Percentiles rank a stretch among this genome's conserved stretches.
Conservation (phyloP, 768 basidiomycete genomes). For the Psilocybe cyanescens region DNA sequence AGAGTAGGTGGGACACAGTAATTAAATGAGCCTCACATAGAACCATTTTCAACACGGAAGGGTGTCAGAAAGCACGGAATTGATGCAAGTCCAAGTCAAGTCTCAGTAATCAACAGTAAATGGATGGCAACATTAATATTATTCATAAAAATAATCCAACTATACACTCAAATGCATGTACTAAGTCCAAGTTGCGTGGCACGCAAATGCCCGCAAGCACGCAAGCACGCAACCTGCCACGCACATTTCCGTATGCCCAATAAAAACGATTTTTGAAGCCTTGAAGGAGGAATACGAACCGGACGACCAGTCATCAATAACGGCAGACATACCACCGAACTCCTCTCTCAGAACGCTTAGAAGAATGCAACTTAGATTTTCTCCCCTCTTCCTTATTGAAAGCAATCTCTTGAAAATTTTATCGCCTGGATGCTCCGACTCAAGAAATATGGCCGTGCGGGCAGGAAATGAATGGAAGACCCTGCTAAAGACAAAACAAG, state of each 20-base stretch:
- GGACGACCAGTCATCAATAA: slow-evolving; percentile 16
- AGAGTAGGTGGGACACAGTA: too few relatives aligned
- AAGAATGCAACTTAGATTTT: slow-evolving; percentile 38
- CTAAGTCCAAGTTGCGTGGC: too few relatives aligned
- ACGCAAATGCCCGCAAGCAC: too few relatives aligned
- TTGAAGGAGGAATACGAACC: slow-evolving; percentile 50
- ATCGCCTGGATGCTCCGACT: slow-evolving; percentile 44
- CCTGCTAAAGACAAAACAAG: slow-evolving; percentile 30
- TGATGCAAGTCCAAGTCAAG: too few relatives aligned
- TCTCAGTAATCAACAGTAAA: too few relatives aligned
- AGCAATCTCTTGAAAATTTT: slow-evolving; percentile 53
- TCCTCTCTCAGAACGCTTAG: slow-evolving; percentile 30
- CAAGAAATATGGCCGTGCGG: slow-evolving; percentile 51
- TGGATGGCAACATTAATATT: too few relatives aligned
- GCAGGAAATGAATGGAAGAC: slow-evolving; percentile 66
- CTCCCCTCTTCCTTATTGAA: slow-evolving; percentile 60
- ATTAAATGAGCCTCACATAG: too few relatives aligned
- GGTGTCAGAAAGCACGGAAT: too few relatives aligned
- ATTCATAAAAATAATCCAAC: too few relatives aligned
- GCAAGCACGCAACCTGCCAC: too few relatives aligned
- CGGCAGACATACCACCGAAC: slow-evolving; percentile 16
- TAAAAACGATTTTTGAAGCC: slow-evolving; percentile 60
- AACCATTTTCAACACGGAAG: too few relatives aligned
- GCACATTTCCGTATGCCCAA: slow-evolving; percentile 20
- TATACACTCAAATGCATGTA: too few relatives aligned